Evolutionary conservation across 768 basidiomycete species (phyloP).

Genomic region (Lepiota venenata): DNA sequence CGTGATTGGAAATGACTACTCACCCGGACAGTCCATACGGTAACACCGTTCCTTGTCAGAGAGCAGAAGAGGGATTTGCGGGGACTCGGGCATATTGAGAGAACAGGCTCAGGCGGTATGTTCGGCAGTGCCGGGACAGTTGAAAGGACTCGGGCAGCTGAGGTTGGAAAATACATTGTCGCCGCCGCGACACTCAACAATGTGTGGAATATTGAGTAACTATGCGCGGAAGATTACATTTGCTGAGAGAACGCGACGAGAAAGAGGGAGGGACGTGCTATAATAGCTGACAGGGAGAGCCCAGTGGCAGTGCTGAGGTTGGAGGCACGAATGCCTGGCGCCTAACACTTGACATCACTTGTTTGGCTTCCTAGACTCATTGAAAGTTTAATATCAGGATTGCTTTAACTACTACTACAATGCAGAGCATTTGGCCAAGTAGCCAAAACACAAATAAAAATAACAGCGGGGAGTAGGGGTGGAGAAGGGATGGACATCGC

Average conservation of each 20-base stretch:
- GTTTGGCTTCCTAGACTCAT: no score
- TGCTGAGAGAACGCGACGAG: background rate
- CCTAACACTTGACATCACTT: background rate
- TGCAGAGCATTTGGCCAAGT: background rate
- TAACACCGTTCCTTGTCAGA: slow-evolving; percentile 65
- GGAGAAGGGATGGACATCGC: background rate
- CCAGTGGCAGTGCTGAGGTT: background rate
- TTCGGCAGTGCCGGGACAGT: slow-evolving; percentile 68
- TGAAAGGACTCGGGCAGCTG: slow-evolving; percentile 70
- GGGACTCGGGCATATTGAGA: slow-evolving; percentile 61
- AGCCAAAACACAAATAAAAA: background rate
- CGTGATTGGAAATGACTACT: background rate
- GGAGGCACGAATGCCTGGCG: background rate
- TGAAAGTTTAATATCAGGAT: no score
- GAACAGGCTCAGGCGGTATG: slow-evolving; percentile 50
- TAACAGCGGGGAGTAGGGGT: slow-evolving; percentile 3
- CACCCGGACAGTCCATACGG: slow-evolving; percentile 80
- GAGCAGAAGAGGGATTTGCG: slow-evolving; percentile 77
- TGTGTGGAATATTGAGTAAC: background rate
- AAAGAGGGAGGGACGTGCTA: background rate
- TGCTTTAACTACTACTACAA: slow-evolving; percentile 4
- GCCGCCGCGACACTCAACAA: background rate
- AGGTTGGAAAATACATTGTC: slow-evolving; percentile 83
- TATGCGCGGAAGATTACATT: background rate
- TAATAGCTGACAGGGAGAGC: background rate